Percentiles rank a stretch among this genome's conserved stretches.
phyloP scores from a whole-genome alignment of 2,329 filamentous ascomycete species.

The Colletotrichum aenigma region DNA sequence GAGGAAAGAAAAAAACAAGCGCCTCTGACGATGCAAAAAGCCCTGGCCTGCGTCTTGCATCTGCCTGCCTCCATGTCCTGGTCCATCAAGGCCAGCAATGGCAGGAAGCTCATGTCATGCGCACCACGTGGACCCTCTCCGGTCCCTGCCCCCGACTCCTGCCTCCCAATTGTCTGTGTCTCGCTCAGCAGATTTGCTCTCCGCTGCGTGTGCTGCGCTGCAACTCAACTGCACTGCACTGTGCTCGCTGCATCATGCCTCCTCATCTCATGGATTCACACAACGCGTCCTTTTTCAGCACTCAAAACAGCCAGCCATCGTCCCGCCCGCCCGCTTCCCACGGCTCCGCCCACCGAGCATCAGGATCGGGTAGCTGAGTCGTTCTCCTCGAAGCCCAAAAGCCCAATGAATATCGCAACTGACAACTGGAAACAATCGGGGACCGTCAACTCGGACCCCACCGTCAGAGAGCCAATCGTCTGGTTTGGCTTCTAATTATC shows the following conservation, averaged over 20 bases:
- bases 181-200: not conserved
- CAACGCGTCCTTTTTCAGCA: not conserved
- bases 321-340: slow-evolving; percentile 13
- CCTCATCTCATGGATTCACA: not conserved
- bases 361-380: slow-evolving; percentile 11
- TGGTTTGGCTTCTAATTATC: not conserved
- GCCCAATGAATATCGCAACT: not conserved
- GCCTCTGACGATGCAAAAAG: slow-evolving; percentile 1
- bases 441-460: not conserved
- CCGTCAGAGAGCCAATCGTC: not conserved
- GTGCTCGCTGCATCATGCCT: not conserved
- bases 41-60: not conserved
- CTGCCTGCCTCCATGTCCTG: not conserved
- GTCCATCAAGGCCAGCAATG: not conserved
- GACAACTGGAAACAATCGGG: not conserved
- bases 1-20: not conserved
- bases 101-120: slow-evolving; percentile 13
- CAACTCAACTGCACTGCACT: not conserved
- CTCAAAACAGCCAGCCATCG: not conserved
- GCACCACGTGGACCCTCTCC: slow-evolving; percentile 23
- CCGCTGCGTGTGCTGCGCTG: not conserved
- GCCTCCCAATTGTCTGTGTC: not conserved
- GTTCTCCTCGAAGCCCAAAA: not conserved
- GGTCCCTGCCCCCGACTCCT: not conserved
- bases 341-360: slow-evolving; percentile 13